Base-by-base conservation (phyloP, 345 rosid genomes). In the Crucihimalaya himalaica region DNA sequence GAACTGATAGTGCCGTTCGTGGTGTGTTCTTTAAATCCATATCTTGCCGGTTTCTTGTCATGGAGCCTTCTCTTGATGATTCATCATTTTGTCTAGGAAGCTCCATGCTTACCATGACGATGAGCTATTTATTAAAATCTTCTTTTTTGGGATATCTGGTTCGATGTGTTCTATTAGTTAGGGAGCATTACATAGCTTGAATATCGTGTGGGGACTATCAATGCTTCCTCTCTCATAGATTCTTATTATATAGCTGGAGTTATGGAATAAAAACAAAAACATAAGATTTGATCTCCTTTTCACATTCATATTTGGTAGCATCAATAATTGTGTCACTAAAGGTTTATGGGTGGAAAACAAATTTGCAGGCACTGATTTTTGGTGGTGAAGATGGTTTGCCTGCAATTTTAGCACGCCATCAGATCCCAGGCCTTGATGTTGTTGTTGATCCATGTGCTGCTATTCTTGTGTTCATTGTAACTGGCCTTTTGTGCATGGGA, bases 381-480 rank as follows among this genome's bases (percentile, higher is more conserved):
- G 99, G 99, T 71, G 95, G 98, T 77, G 84, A 68, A 34, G 83
- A 84, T 68, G 87, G 88, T 63, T 84, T 95, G 71, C 99, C 99
- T 28, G 4, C 50, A 60, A 72, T 95, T 72, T 75, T 95, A 47
- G 92, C 96, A 5, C 97, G 97, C 29, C 97, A 90, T 4, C 82
- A 85, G 10, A 90, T 95, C 72, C 99, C 97, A 46, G 89, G 90
- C 52, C 84, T 95, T 55, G 96, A 86, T 66, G 54, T 95, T 69
- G 85, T 86, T 73, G 93, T 95, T 35, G 99, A 95, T 64, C 99
- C 99, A 10, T 90, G 96, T 83, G 97, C 99, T 68, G 87, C 92
- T 62, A 11, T 87, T 74, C 80, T 95, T 39, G 97, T 95, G 20
- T 71, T 90, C 62, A 16, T 88, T 43, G 97, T 90, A 37, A 88